Conservation (phyloP, 345 rosid species). For the Gossypium herbaceum region DNA sequence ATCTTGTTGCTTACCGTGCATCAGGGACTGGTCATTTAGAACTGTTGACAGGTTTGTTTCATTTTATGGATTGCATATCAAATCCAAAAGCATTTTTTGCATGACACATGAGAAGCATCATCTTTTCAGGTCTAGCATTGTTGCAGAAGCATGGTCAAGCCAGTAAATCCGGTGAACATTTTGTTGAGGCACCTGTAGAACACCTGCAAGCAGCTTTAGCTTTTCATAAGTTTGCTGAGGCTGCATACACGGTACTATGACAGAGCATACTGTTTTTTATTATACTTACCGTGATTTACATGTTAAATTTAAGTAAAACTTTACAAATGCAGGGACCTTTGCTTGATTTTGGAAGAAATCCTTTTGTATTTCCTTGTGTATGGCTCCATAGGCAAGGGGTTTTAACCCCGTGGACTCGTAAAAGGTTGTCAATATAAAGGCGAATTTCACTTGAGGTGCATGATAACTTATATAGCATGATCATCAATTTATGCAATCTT, state of each 20-base stretch:
- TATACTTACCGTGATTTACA: neutral
- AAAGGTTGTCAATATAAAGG: conserved; percentile 40
- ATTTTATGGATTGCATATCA: neutral
- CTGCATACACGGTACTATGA: conserved; percentile 75
- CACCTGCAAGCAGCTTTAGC: conserved; percentile 55
- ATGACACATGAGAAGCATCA: neutral
- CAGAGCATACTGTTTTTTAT: neutral
- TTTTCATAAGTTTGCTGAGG: conserved; percentile 88
- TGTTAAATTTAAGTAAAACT: conserved; percentile 7
- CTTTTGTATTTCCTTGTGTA: conserved; percentile 67
- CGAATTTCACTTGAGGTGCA: conserved; percentile 13
- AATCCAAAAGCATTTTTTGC: conserved; percentile 7
- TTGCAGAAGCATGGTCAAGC: conserved; percentile 51
- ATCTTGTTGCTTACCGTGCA: conserved; percentile 92
- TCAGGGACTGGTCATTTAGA: conserved; percentile 92
- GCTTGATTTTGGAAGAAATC: conserved; percentile 87
- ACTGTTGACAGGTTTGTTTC: conserved; percentile 68
- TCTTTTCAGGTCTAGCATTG: conserved; percentile 77
- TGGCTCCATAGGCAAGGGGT: conserved; percentile 89
- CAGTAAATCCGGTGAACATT: conserved; percentile 38
- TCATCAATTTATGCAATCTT: neutral
- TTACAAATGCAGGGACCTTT: conserved; percentile 68
- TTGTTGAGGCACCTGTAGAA: conserved; percentile 54
- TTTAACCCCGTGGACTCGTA: conserved; percentile 76
- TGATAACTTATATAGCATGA: conserved; percentile 2